Evolutionary conservation across 805 yeast genomes (phyloP).

Genomic region (Pichia paraexigua): DNA sequence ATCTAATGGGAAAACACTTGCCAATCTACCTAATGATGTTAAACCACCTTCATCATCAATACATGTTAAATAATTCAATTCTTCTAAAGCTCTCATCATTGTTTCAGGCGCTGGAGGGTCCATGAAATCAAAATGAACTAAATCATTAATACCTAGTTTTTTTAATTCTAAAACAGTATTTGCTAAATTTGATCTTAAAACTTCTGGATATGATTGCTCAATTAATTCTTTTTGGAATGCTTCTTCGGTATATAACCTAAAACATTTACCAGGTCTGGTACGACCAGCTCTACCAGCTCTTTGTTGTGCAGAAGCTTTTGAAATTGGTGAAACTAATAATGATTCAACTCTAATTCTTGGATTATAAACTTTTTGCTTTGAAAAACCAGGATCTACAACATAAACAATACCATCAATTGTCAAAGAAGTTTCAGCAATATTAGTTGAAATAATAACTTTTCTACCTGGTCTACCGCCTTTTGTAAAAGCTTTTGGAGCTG

Average conservation of each 20-base stretch:
- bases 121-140: constrained; percentile 97
- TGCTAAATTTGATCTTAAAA: constrained; percentile 81
- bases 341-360: constrained; percentile 96
- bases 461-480: constrained; percentile 89
- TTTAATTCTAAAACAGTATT: constrained; percentile 89
- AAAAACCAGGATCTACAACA: constrained; percentile 96
- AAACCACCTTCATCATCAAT: constrained; percentile 86
- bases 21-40: constrained; percentile 82
- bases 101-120: constrained; percentile 99
- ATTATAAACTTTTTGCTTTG: constrained; percentile 93
- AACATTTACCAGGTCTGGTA: constrained; percentile 97
- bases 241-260: constrained; percentile 92
- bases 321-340: constrained; percentile 86
- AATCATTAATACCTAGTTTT: constrained; percentile 89
- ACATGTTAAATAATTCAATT: constrained; percentile 82
- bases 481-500: constrained; percentile 69
- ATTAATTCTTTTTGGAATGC: constrained; percentile 90
- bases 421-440: constrained; percentile 95
- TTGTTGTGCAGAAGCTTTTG: constrained; percentile 96
- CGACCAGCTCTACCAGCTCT: constrained; percentile 99
- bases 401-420: constrained; percentile 97
- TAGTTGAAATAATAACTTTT: constrained; percentile 85
- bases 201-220: constrained; percentile 95
- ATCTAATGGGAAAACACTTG: constrained; percentile 90
- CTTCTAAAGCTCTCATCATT: constrained; percentile 98